Percentiles rank a stretch among this genome's conserved stretches.
Evolutionary conservation across 495 filamentous ascomycete species (phyloP).

Genomic region (Pseudomonodictys pantanalensis): DNA sequence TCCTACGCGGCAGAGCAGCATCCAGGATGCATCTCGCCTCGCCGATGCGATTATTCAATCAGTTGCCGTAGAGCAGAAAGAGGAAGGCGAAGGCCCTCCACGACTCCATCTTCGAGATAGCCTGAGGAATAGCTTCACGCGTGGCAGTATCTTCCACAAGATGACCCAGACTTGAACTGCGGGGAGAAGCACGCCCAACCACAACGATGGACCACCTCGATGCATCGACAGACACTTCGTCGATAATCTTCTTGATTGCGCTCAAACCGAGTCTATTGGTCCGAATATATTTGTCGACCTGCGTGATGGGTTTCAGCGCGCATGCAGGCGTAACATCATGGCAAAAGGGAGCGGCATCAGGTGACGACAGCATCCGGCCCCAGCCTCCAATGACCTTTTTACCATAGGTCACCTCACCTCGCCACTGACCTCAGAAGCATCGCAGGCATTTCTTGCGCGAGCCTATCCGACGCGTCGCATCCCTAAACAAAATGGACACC

Average conservation of each 20-base stretch:
- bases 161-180: not conserved
- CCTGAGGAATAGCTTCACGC: not conserved
- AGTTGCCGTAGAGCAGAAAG: conserved; percentile 15
- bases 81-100: conserved; percentile 14
- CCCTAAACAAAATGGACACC: too few species aligned
- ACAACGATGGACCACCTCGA: too few species aligned
- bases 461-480: not conserved
- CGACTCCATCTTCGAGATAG: conserved; percentile 1
- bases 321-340: too few species aligned
- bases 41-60: conserved; percentile 4
- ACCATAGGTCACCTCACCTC: not conserved
- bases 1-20: not conserved
- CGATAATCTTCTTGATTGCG: too few species aligned
- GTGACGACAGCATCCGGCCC: not conserved
- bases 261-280: too few species aligned
- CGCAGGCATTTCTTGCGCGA: not conserved
- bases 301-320: too few species aligned
- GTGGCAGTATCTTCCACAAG: not conserved
- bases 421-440: not conserved
- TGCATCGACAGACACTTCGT: too few species aligned
- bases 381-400: too few species aligned
- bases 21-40: not conserved
- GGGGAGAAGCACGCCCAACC: not conserved
- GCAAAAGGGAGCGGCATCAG: not conserved
- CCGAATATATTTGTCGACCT: too few species aligned